A percentile compares a stretch with the other conserved stretches of the same genome.
Evolutionary conservation across 75 land plant genomes (phyloP).

Genomic region (Picea sitchensis): DNA sequence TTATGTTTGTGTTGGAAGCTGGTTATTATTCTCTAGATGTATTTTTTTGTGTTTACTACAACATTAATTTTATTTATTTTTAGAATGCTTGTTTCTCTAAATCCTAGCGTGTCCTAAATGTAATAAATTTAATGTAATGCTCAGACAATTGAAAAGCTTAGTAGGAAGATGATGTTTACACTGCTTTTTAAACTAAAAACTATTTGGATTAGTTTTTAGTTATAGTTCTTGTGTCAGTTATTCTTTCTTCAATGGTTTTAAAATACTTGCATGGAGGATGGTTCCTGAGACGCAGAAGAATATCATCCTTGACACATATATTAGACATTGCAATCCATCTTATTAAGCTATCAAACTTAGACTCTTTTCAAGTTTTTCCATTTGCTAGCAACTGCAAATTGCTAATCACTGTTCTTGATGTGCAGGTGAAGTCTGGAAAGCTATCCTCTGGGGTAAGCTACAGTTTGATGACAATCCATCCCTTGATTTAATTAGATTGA

Average conservation of each 20-base stretch:
- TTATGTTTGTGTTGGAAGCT: no score
- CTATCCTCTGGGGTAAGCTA: conserved; percentile 55
- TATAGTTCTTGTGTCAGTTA: not conserved
- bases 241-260: not conserved
- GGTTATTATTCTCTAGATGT: not conserved
- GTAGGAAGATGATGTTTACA: not conserved
- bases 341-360: not conserved
- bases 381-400: not conserved
- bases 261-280: not conserved
- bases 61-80: not conserved
- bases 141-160: not conserved
- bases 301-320: not conserved
- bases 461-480: not conserved
- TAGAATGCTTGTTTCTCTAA: not conserved
- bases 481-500: not conserved
- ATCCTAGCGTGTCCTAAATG: not conserved
- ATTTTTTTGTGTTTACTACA: not conserved
- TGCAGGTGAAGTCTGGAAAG: conserved; percentile 61
- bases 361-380: not conserved
- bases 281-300: not conserved
- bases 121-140: not conserved
- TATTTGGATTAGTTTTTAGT: not conserved
- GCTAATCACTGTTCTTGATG: conserved; percentile 2
- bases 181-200: not conserved
- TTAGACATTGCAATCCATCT: not conserved